Evolutionary conservation across 768 basidiomycete species (phyloP).

Genomic region (Coprinopsis marcescibilis): DNA sequence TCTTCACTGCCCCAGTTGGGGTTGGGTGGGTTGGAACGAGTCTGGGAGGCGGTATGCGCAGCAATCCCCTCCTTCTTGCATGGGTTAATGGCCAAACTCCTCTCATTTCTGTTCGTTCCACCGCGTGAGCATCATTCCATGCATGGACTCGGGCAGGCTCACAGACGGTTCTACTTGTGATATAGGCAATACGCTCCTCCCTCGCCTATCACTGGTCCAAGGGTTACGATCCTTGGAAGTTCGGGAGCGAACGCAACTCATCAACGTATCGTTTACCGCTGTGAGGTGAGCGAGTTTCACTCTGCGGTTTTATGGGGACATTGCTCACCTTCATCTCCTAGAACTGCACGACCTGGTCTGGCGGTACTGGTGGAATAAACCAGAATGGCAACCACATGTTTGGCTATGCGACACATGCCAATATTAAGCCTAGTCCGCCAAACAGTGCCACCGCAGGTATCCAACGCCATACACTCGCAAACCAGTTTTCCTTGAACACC

Average conservation of each 20-base stretch:
- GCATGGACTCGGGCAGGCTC: background rate
- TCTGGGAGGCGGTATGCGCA: slow-evolving; percentile 5
- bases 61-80: background rate
- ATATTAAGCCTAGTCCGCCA: slow-evolving; percentile 6
- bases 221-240: slow-evolving; percentile 7
- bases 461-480: slow-evolving; percentile 6
- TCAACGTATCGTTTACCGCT: slow-evolving; percentile 10
- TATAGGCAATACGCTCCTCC: slow-evolving; percentile 6
- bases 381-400: slow-evolving; percentile 5
- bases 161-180: background rate
- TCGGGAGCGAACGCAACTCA: slow-evolving; percentile 10
- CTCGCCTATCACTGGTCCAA: slow-evolving; percentile 1
- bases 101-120: slow-evolving; percentile 4
- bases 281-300: background rate
- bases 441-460: slow-evolving; percentile 1
- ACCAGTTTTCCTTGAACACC: background rate
- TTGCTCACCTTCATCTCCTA: background rate
- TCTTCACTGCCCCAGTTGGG: slow-evolving; percentile 1
- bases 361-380: slow-evolving; percentile 8
- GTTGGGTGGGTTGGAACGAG: slow-evolving; percentile 5
- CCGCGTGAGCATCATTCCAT: background rate
- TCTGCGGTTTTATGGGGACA: too few species aligned
- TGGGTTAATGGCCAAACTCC: slow-evolving; percentile 4
- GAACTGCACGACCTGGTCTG: slow-evolving; percentile 10
- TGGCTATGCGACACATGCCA: slow-evolving; percentile 5